Conservation (phyloP, 768 basidiomycete species). For the Agaricus subrufescens region DNA sequence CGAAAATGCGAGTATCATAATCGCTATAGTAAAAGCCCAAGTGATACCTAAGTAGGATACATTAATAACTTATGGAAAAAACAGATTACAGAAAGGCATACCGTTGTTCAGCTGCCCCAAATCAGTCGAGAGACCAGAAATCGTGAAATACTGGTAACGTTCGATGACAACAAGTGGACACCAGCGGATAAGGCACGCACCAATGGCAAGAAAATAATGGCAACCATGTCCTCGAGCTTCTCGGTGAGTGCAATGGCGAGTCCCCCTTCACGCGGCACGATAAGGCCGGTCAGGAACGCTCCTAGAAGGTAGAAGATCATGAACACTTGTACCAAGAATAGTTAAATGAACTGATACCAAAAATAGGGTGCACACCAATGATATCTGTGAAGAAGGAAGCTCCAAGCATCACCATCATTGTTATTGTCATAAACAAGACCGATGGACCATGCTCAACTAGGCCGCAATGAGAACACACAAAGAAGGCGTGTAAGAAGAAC, state of each 20-base stretch:
- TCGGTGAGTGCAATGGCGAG: constrained; percentile 86
- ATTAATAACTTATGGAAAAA: background rate
- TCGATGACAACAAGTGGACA: background rate
- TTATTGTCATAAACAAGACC: constrained; percentile 84
- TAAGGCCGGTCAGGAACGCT: constrained; percentile 76
- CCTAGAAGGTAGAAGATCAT: constrained; percentile 29
- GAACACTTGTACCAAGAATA: no score
- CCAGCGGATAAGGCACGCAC: constrained; percentile 32
- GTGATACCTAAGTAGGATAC: constrained; percentile 47
- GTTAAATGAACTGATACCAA: constrained; percentile 44
- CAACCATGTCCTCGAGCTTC: constrained; percentile 94
- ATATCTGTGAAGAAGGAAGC: constrained; percentile 92
- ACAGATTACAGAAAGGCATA: constrained; percentile 14
- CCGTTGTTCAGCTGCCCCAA: constrained; percentile 81
- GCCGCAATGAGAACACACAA: background rate
- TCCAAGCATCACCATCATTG: constrained; percentile 76
- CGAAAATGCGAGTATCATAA: constrained; percentile 70
- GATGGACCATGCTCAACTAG: constrained; percentile 74
- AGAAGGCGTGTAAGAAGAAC: constrained; percentile 10
- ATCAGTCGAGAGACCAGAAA: constrained; percentile 88
- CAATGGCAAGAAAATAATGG: constrained; percentile 84
- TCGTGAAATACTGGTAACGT: constrained; percentile 73
- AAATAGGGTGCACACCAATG: constrained; percentile 90
- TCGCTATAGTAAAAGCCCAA: constrained; percentile 86
- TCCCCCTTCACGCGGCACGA: constrained; percentile 85